Evolutionary conservation across 176 grass and related monocot genomes (phyloP), one percentile per base, ranked within the genome.

Genomic region (Aegilops bicornis): DNA sequence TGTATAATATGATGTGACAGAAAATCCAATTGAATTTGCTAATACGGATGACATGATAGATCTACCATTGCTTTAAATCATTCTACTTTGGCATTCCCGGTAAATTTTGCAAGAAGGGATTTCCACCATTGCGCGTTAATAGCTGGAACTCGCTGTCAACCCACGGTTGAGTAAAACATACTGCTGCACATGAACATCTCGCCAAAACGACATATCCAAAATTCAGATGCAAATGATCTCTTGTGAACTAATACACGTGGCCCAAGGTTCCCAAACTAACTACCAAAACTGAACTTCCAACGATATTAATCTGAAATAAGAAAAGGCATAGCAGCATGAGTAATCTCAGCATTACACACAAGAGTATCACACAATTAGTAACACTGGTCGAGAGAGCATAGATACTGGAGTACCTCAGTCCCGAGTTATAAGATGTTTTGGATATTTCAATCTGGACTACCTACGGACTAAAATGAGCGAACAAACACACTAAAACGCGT

Each of bases 21-120:
- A 43, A 84, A 84, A 88, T 80, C 77, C 76, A 91, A 64, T 43
- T 76, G 10, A 78, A 84, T 80, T 47, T 35, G 14, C 64, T 84
- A 85, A 77, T 22, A 42, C 10, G 88, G 9, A 77, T 37, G 50
- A 81, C 82, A 85, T 76, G 39, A 85, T 63, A 19, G 13, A 86
- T 69, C 85, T 81, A 82, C 69, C 33, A 64, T 71, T 81, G 37
- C 37, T 66, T 52, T 82, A 76, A 45, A 64, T 8, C 69, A 82
- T 82, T 70, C 66, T 40, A 65, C 47, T 72, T 85, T 85, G 77
- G 71, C 48, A 81, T 85, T 78, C 64, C 25, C 6, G 47, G 59
- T 48, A 69, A 84, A 62, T 80, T 84, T 68, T 69, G 14, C 15
- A 19, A 77, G 20, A 84, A 76, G n/a, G 35, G 45, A 84, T 37